Base-by-base conservation (phyloP, 257 asterid genomes). In the Rehmannia glutinosa region DNA sequence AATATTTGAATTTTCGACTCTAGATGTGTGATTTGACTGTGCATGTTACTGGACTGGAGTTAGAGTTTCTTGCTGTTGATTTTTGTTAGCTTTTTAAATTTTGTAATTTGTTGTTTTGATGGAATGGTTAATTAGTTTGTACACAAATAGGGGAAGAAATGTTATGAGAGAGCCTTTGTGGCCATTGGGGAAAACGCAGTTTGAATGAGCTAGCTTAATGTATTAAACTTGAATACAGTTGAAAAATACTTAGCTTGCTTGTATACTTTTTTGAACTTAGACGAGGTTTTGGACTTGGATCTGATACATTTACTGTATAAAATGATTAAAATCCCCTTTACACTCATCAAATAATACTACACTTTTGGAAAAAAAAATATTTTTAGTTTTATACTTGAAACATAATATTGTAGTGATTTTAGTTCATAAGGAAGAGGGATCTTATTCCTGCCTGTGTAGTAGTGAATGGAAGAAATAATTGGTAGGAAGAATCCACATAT, bases 21-120 rank as follows among this genome's bases (percentile, higher is more conserved):
- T 27, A 19, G 68, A 10, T 61, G 33, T 59, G 21, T 67, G 38
- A 39, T 70, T 62, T 68, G 72, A 58, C 25, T 62, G 10, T 77
- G 74, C 78, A 80, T 77, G 74, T 80, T 66, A 55, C 24, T 68
- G 42, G 71, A 27, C 27, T 25, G 53, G 51, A 66, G 55, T 61
- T 69, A 0, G 45, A 53, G 47, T 64, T 49, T 30, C 30, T 23
- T 16, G 19, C 15, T 28, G 3, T 8, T 25, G 12, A 45, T 35
- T 17, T 33, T 30, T 59, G 28, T 56, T 24, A n/a, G 52, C 6
- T 20, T 36, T 65, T 33, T 38, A 43, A 9, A 2, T 9, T 17
- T 53, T 54, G 6, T 36, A 13, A 21, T 38, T 6, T 62, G n/a
- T n/a, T n/a, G n/a, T 28, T 61, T 27, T 39, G 16, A 24, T 23